A percentile compares a stretch with the other conserved stretches of the same genome.
Conservation (phyloP, 2,329 filamentous ascomycete genomes). For the Zymoseptoria brevis region DNA sequence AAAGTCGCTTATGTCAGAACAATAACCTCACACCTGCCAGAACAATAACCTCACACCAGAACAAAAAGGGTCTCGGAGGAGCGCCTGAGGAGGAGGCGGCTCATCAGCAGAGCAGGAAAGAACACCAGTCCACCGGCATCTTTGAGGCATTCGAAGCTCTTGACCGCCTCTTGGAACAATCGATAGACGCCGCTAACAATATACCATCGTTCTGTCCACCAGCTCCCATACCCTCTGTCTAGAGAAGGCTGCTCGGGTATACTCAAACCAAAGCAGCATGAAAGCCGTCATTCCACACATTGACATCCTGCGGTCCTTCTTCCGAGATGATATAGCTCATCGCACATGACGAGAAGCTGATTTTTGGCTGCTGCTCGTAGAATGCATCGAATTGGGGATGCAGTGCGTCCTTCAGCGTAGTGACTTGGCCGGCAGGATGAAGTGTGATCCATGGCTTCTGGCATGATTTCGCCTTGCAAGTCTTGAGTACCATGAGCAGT, state of each 20-base stretch:
- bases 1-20: too few relatives aligned
- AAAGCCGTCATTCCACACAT: conserved; percentile 10
- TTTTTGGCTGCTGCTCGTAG: conserved; percentile 33
- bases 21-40: not conserved
- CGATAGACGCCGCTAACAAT: not conserved
- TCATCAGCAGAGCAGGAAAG: not conserved
- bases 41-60: not conserved
- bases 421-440: conserved; percentile 17
- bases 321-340: conserved; percentile 47
- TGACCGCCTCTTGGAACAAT: not conserved
- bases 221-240: conserved; percentile 11
- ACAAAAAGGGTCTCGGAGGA: not conserved
- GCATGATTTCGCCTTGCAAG: conserved; percentile 17
- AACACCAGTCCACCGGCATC: too few relatives aligned
- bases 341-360: conserved; percentile 46
- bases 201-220: conserved; percentile 10
- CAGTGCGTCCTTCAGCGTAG: conserved; percentile 13
- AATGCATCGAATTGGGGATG: conserved; percentile 14
- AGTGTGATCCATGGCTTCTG: conserved; percentile 15
- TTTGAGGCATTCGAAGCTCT: too few relatives aligned
- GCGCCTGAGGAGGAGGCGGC: not conserved
- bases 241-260: conserved; percentile 4
- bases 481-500: conserved; percentile 20
- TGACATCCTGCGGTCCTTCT: conserved; percentile 39
- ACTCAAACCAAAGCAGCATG: not conserved